Percentiles rank a stretch among this genome's conserved stretches.
phyloP scores from a whole-genome alignment of 2,329 filamentous ascomycete species.

The Beauveria brongniartii region DNA sequence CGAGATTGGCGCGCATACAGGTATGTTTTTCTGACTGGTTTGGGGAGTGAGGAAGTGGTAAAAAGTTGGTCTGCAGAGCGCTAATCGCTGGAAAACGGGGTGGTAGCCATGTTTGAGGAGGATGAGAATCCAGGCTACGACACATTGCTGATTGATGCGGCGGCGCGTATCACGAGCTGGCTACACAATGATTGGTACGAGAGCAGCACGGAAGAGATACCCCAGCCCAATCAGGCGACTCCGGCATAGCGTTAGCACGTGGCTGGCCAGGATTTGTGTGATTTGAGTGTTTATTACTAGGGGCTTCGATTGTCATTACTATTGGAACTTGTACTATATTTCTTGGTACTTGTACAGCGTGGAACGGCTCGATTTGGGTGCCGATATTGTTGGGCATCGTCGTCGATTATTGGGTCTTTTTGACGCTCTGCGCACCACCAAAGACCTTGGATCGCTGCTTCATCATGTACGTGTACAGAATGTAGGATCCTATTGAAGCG shows the following conservation, averaged over 20 bases:
- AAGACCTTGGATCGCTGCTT: conserved; percentile 72
- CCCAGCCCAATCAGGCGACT: conserved; percentile 14
- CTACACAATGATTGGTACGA: conserved; percentile 59
- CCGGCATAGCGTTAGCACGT: not conserved
- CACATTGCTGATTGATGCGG: conserved; percentile 56
- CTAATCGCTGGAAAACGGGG: not conserved
- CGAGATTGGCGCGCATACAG: conserved; percentile 74
- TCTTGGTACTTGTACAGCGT: not conserved
- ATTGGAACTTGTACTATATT: not conserved
- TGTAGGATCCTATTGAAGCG: conserved; percentile 52
- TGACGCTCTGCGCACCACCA: conserved; percentile 4
- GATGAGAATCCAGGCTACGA: conserved; percentile 66
- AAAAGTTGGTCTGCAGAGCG: too few species aligned
- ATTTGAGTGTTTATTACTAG: not conserved
- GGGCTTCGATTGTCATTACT: not conserved
- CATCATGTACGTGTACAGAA: conserved; percentile 94
- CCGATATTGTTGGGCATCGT: not conserved
- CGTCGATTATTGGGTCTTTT: conserved; percentile 31
- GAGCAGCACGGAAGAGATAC: conserved; percentile 33
- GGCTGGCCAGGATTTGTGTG: not conserved
- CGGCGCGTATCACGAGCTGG: conserved; percentile 59
- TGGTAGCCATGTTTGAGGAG: conserved; percentile 62
- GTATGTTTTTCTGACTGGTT: conserved; percentile 31
- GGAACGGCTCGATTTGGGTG: not conserved
- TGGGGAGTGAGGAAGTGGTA: too few species aligned